Base-by-base conservation (phyloP, 805 yeast species). In the Isabelozyma pseudorhagii region DNA sequence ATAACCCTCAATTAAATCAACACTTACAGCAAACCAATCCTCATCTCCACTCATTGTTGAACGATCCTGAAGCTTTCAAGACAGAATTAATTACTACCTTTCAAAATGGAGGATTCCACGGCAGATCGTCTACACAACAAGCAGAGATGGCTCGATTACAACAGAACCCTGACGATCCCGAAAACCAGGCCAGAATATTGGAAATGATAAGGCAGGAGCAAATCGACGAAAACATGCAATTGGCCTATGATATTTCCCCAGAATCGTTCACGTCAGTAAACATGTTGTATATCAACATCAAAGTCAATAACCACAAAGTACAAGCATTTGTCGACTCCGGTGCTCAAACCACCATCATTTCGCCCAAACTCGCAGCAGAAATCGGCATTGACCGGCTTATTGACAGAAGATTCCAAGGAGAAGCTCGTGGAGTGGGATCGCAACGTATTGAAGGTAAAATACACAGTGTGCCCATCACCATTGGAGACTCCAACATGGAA, bases 291-390 rank as follows among this genome's bases (percentile, higher is more conserved):
- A 83, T 94, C 13, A 77, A 83, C 49, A 76, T 90, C 40, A 85
- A 82, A 55, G 85, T 93, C 38, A 92, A 94, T 60, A 93, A 94
- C 1, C 75, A 78, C 43, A 83, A 85, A 18, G 86, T 91, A 3
- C 89, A 89, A 63, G 98, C 98, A 0, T 90, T 94, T 72, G 96
- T 94, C 5, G 99, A 94, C 64, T 83, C 97, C 0, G 99, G 99
- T 2, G 98, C 99, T 0, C 97, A 91, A 66, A 74, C 82, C 28
- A 91, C 99, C 0, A 85, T 94, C 40, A 82, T 94, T 61, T 83
- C 91, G 31, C 87, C 96, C 1, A 71, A 74, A 40, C 74, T 92
- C 54, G 97, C 96, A 0, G 87, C 86, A 53, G 71, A 74, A 44
- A 81, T 92, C 51, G 87, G 87, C 1, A 69, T 94, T 25, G 69